Percentiles rank a stretch among this genome's conserved stretches.
phyloP scores from a whole-genome alignment of 441 rosid species.

The Pelargonium myrrhifolium region DNA sequence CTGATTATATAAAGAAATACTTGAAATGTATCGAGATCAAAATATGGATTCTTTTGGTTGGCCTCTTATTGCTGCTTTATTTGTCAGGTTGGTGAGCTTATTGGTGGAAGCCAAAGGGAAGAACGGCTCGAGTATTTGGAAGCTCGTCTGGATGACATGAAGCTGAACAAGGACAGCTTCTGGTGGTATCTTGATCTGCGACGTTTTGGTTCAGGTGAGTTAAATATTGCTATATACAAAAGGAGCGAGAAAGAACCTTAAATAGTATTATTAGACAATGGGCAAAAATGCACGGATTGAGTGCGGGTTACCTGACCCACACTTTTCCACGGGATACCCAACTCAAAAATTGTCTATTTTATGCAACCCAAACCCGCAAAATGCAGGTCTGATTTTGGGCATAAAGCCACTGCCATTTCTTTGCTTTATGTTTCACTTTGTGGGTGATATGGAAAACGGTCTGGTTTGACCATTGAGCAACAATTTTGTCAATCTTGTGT shows the following conservation, averaged over 20 bases:
- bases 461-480: too few species aligned
- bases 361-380: too few species aligned
- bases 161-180: slow-evolving; percentile 68
- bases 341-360: too few species aligned
- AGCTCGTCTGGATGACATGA: slow-evolving; percentile 63
- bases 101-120: slow-evolving; percentile 99
- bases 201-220: slow-evolving; percentile 87
- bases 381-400: too few species aligned
- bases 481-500: too few species aligned
- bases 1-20: neutral
- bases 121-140: slow-evolving; percentile 79
- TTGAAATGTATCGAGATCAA: neutral
- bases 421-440: too few species aligned
- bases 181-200: slow-evolving; percentile 99
- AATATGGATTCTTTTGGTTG: neutral
- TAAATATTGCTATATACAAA: neutral
- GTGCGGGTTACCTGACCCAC: too few species aligned
- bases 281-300: too few species aligned
- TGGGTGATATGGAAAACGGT: too few species aligned
- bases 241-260: neutral
- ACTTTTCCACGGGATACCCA: too few species aligned
- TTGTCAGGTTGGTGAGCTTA: slow-evolving; percentile 78
- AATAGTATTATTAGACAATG: too few species aligned
- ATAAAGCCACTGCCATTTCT: too few species aligned
- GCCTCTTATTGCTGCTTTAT: neutral